A percentile compares a stretch with the other conserved stretches of the same genome.
These are phyloP conservation scores for Komagataella phaffii DNA, from an alignment of 805 yeast species.

Conservation along the genomic window DNA sequence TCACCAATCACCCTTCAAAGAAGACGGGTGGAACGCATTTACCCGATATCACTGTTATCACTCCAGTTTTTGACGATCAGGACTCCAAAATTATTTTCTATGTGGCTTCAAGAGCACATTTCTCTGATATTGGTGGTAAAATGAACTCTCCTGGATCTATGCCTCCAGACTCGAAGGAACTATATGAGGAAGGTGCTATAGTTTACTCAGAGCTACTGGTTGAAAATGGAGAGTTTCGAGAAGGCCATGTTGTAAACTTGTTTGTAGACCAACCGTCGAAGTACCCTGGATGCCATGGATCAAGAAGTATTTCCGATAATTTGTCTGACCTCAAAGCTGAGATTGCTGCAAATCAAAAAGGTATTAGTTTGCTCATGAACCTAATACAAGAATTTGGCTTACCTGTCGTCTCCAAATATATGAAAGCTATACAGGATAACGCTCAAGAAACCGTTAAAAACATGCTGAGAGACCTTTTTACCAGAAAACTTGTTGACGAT, in stretches of 20 bases:
- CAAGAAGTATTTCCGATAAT: constrained; percentile 74
- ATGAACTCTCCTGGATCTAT: constrained; percentile 67
- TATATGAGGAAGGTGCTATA: constrained; percentile 87
- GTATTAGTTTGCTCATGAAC: constrained; percentile 49
- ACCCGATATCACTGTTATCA: constrained; percentile 85
- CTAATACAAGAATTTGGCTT: constrained; percentile 53
- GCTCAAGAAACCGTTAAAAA: constrained; percentile 61
- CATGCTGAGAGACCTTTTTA: constrained; percentile 30
- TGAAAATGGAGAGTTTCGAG: constrained; percentile 60
- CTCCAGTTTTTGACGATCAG: constrained; percentile 67
- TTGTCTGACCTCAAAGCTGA: constrained; percentile 78
- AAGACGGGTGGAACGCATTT: constrained; percentile 71
- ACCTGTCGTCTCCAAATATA: constrained; percentile 50
- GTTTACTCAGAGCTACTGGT: constrained; percentile 71
- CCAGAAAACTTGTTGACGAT: constrained; percentile 23
- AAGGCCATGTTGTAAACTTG: constrained; percentile 46
- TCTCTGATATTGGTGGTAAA: constrained; percentile 90
- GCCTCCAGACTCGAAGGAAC: constrained; percentile 81
- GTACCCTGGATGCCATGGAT: constrained; percentile 80
- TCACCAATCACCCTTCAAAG: constrained; percentile 63
- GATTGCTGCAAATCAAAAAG: constrained; percentile 80
- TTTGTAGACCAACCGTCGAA: constrained; percentile 65
- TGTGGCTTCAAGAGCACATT: constrained; percentile 92
- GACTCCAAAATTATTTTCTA: constrained; percentile 48
- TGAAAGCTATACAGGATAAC: constrained; percentile 72